A percentile compares a stretch with the other conserved stretches of the same genome.
phyloP scores from a whole-genome alignment of 768 basidiomycete species.

The Lepiota brunneoincarnata region DNA sequence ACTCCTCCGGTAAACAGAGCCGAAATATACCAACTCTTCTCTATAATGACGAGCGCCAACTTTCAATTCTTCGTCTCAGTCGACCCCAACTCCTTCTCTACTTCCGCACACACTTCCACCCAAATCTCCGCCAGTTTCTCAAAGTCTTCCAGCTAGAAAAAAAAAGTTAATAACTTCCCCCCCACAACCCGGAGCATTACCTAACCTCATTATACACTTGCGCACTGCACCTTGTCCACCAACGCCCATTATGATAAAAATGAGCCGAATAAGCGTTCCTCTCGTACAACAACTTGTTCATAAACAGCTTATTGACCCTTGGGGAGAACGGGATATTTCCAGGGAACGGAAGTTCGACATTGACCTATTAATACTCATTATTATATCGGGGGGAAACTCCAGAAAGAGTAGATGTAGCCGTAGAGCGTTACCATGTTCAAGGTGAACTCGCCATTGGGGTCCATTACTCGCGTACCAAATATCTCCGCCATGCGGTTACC shows the following conservation, averaged over 20 bases:
- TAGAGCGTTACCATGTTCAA: slow-evolving; percentile 59
- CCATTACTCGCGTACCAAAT: slow-evolving; percentile 62
- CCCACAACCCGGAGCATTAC: background rate
- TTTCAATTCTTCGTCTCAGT: background rate
- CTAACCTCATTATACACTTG: slow-evolving; percentile 39
- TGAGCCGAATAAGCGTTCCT: slow-evolving; percentile 29
- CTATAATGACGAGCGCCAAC: background rate
- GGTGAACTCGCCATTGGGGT: slow-evolving; percentile 54
- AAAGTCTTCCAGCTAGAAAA: slow-evolving; percentile 36
- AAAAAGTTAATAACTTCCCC: background rate
- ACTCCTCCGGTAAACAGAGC: too few species aligned
- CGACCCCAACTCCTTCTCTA: slow-evolving; percentile 22
- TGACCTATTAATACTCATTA: slow-evolving; percentile 21
- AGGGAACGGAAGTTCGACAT: slow-evolving; percentile 34
- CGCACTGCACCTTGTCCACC: slow-evolving; percentile 40
- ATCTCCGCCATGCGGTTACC: slow-evolving; percentile 57
- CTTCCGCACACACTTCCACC: slow-evolving; percentile 32
- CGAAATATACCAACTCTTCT: too few species aligned
- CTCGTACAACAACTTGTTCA: slow-evolving; percentile 25
- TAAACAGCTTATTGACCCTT: slow-evolving; percentile 22
- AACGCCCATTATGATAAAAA: slow-evolving; percentile 33
- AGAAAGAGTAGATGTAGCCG: background rate
- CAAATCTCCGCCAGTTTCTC: slow-evolving; percentile 36
- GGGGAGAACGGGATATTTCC: slow-evolving; percentile 14
- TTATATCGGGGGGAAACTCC: background rate